Conservation (phyloP, 2,329 filamentous ascomycete species). For the Apiospora sp. region DNA sequence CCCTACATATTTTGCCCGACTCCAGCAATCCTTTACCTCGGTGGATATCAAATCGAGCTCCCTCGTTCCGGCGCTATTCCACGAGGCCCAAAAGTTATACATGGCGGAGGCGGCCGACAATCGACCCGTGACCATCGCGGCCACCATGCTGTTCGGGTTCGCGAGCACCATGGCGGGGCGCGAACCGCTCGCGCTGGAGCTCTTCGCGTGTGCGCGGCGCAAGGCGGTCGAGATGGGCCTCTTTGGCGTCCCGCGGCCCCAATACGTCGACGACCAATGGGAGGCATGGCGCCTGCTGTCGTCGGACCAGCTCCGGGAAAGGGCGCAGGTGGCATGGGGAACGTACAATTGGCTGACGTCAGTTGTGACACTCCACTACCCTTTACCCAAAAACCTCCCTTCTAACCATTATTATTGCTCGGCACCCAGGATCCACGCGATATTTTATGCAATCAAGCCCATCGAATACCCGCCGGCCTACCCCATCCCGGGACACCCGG, state of each 20-base stretch:
- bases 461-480: not conserved
- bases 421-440: not conserved
- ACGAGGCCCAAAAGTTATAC: not conserved
- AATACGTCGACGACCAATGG: not conserved
- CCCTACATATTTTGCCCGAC: not conserved
- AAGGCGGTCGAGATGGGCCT: not conserved
- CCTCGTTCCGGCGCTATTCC: not conserved
- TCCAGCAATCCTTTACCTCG: not conserved
- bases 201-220: not conserved
- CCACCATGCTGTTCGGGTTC: slow-evolving; percentile 5
- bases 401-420: not conserved
- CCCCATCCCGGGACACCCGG: not conserved
- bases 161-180: not conserved
- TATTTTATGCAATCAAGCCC: not conserved
- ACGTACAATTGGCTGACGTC: slow-evolving; percentile 23
- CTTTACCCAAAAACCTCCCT: too few relatives aligned
- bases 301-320: slow-evolving; percentile 9
- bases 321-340: slow-evolving; percentile 21
- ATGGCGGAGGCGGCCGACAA: not conserved
- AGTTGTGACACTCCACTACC: not conserved
- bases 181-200: not conserved
- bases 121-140: not conserved
- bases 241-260: slow-evolving; percentile 16
- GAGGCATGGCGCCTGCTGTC: not conserved
- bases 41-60: not conserved